A percentile compares a stretch with the other conserved stretches of the same genome.
Evolutionary conservation across 805 yeast genomes (phyloP).

Genomic region (Kluyveromyces starmeri): DNA sequence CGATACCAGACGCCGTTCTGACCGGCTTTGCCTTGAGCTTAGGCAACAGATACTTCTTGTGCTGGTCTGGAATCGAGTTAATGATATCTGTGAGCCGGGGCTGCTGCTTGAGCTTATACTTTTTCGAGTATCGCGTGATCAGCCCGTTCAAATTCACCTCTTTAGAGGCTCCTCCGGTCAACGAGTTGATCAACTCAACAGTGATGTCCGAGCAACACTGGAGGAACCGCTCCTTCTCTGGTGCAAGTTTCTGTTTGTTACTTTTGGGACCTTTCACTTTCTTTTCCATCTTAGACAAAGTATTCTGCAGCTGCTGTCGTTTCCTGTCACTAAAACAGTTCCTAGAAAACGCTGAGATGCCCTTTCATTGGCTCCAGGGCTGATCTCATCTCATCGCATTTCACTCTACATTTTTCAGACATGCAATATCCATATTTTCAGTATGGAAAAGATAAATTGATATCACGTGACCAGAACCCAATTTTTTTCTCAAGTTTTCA

Average conservation of each 20-base stretch:
- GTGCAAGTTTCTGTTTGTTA: conserved; percentile 60
- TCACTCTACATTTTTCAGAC: too few relatives aligned
- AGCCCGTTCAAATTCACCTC: conserved; percentile 80
- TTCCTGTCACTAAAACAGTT: too few relatives aligned
- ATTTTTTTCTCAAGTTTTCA: too few relatives aligned
- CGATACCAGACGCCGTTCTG: conserved; percentile 96
- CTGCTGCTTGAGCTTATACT: conserved; percentile 83
- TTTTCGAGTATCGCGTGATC: conserved; percentile 76
- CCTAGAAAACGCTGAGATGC: too few relatives aligned
- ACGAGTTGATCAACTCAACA: conserved; percentile 69
- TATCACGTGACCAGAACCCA: too few relatives aligned
- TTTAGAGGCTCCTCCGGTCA: conserved; percentile 42
- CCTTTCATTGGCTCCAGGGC: too few relatives aligned
- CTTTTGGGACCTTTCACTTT: conserved; percentile 32
- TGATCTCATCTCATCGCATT: too few relatives aligned
- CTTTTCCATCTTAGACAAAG: conserved; percentile 30
- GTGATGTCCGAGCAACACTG: conserved; percentile 92
- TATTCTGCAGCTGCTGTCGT: too few relatives aligned
- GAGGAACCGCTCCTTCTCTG: conserved; percentile 87
- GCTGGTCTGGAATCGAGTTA: conserved; percentile 90
- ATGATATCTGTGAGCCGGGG: conserved; percentile 94
- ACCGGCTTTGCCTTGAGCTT: conserved; percentile 98
- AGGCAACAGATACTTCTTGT: conserved; percentile 83
- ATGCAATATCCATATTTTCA: too few relatives aligned
- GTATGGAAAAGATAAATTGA: too few relatives aligned